Evolutionary conservation across 2,329 filamentous ascomycete species (phyloP).

Genomic region (Neoascochyta sp.): DNA sequence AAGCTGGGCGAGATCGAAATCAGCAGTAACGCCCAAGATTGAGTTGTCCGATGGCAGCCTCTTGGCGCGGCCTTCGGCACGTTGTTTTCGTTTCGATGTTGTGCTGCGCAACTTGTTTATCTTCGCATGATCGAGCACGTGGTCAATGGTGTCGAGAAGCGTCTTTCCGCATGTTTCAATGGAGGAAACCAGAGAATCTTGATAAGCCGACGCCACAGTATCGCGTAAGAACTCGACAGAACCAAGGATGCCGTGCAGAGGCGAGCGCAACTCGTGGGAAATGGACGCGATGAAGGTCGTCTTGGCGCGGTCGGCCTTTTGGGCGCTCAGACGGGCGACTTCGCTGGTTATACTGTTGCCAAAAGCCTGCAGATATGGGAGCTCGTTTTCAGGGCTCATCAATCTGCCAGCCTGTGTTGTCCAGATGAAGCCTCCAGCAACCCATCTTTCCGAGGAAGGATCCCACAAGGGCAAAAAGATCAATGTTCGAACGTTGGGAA

Average conservation of each 20-base stretch:
- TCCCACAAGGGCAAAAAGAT: conserved; percentile 40
- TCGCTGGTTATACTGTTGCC: conserved; percentile 34
- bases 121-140: conserved; percentile 38
- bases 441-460: conserved; percentile 31
- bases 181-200: conserved; percentile 42
- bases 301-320: conserved; percentile 35
- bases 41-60: conserved; percentile 26
- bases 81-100: conserved; percentile 14
- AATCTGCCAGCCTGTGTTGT: conserved; percentile 27
- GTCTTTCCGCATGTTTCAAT: conserved; percentile 39
- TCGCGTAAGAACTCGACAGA: conserved; percentile 34
- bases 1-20: conserved; percentile 28
- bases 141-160: conserved; percentile 41
- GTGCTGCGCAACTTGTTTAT: conserved; percentile 34
- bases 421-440: conserved; percentile 34
- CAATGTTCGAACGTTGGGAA: conserved; percentile 35
- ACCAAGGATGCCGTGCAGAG: conserved; percentile 59
- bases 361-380: conserved; percentile 35
- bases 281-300: conserved; percentile 43
- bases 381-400: conserved; percentile 31
- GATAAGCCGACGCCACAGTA: conserved; percentile 26
- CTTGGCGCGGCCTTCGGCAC: conserved; percentile 18
- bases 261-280: conserved; percentile 51
- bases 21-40: conserved; percentile 28
- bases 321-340: conserved; percentile 28